These are phyloP conservation scores for Neurospora sp. DNA, from an alignment of 495 filamentous ascomycete species.

Conservation along the genomic window DNA sequence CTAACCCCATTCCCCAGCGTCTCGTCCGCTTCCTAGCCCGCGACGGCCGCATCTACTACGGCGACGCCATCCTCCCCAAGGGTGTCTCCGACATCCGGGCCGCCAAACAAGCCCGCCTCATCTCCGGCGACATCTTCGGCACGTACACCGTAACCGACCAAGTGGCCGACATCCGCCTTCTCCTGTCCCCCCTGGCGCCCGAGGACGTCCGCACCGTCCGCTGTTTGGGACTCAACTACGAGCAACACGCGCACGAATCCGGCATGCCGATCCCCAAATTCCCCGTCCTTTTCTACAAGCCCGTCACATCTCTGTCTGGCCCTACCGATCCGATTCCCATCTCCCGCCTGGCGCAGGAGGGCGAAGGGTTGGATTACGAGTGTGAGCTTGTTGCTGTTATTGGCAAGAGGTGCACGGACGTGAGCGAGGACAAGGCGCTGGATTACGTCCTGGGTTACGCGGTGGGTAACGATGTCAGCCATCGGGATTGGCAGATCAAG, in stretches of 20 bases:
- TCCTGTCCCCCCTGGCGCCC: conserved; percentile 59
- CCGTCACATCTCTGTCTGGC: conserved; percentile 58
- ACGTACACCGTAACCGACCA: conserved; percentile 60
- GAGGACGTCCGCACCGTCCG: conserved; percentile 65
- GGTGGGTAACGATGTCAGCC: conserved; percentile 74
- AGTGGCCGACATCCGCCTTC: conserved; percentile 50
- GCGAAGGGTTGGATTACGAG: conserved; percentile 68
- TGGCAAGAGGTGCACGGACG: conserved; percentile 58
- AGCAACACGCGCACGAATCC: conserved; percentile 68
- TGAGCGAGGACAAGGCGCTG: conserved; percentile 56
- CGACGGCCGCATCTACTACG: conserved; percentile 70
- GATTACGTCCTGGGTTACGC: conserved; percentile 72
- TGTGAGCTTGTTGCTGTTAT: conserved; percentile 75
- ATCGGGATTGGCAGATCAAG: conserved; percentile 75
- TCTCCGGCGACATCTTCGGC: conserved; percentile 66
- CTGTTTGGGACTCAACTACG: conserved; percentile 76
- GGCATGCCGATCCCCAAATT: conserved; percentile 65
- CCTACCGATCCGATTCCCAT: conserved; percentile 63
- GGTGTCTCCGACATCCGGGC: conserved; percentile 49
- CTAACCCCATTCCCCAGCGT: conserved; percentile 34
- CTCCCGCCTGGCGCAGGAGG: conserved; percentile 43
- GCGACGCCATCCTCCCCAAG: conserved; percentile 65
- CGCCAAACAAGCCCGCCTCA: conserved; percentile 54
- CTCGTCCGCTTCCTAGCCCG: conserved; percentile 71
- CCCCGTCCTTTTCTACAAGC: conserved; percentile 79